A percentile compares a stretch with the other conserved stretches of the same genome.
Conservation (phyloP, 1,284 basidiomycete genomes). For the Tylopilus sp. region DNA sequence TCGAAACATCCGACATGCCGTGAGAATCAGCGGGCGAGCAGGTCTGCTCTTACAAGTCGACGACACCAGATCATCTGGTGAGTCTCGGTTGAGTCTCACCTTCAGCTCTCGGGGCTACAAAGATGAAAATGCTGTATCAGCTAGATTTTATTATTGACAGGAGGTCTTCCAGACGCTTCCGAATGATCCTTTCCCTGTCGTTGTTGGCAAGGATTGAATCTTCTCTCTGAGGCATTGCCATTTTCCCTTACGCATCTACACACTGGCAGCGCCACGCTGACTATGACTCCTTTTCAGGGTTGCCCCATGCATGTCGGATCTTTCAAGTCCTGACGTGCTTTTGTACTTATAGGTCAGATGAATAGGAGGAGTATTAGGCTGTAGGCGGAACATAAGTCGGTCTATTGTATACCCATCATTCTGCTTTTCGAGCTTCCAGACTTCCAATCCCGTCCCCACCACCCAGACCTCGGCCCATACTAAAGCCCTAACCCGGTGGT, state of each 20-base stretch:
- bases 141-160: constrained; percentile 15
- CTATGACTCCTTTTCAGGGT: neutral
- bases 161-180: constrained; percentile 30
- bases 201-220: constrained; percentile 19
- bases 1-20: too few relatives aligned
- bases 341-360: neutral
- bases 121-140: constrained; percentile 27
- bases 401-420: neutral
- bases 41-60: neutral
- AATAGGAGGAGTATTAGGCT: neutral
- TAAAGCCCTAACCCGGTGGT: neutral
- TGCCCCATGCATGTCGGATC: neutral
- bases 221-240: constrained; percentile 32
- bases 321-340: neutral
- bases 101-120: neutral
- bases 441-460: constrained; percentile 3
- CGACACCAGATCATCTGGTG: constrained; percentile 3
- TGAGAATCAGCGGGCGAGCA: neutral
- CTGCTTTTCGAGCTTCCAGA: neutral
- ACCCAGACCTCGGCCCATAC: constrained; percentile 1
- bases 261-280: constrained; percentile 13
- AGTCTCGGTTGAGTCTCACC: constrained; percentile 5
- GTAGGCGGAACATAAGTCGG: neutral
- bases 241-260: neutral
- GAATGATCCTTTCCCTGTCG: constrained; percentile 20